Percentiles rank a stretch among this genome's conserved stretches.
These are phyloP conservation scores for Limnanthes douglasii DNA, from an alignment of 345 rosid genomes.

Conservation along the genomic window DNA sequence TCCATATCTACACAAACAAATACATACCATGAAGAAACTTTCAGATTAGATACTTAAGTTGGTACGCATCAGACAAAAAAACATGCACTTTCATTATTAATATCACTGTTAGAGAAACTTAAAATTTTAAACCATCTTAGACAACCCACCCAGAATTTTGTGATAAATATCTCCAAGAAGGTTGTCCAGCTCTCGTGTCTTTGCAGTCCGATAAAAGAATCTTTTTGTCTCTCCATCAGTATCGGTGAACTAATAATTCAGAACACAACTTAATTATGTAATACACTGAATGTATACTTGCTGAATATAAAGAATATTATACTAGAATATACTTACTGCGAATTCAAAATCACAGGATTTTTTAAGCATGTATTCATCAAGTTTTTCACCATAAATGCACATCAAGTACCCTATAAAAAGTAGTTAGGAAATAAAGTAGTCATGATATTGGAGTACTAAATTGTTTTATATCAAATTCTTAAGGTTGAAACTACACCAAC, in stretches of 20 bases:
- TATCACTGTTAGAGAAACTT: background rate
- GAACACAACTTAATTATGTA: constrained; percentile 4
- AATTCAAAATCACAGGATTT: constrained; percentile 56
- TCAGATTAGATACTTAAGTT: constrained; percentile 2
- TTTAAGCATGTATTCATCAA: constrained; percentile 36
- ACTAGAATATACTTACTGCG: constrained; percentile 33
- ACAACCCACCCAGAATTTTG: constrained; percentile 55
- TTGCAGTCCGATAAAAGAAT: constrained; percentile 75
- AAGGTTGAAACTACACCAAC: too few relatives aligned
- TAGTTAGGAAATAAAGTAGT: too few relatives aligned
- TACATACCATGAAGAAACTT: constrained; percentile 7
- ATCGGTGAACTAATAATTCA: constrained; percentile 51
- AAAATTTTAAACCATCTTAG: background rate
- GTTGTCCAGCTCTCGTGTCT: constrained; percentile 75
- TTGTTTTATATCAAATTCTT: too few relatives aligned
- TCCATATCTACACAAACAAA: constrained; percentile 61
- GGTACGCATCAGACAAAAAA: constrained; percentile 1
- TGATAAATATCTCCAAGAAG: constrained; percentile 95
- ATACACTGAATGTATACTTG: too few relatives aligned
- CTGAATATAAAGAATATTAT: too few relatives aligned
- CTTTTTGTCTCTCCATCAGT: constrained; percentile 52
- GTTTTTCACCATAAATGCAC: constrained; percentile 66
- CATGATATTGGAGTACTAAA: too few relatives aligned
- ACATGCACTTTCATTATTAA: background rate
- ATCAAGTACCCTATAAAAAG: constrained; percentile 67